These are phyloP conservation scores for Mallotus japonicus DNA, from an alignment of 441 rosid species.

Conservation along the genomic window DNA sequence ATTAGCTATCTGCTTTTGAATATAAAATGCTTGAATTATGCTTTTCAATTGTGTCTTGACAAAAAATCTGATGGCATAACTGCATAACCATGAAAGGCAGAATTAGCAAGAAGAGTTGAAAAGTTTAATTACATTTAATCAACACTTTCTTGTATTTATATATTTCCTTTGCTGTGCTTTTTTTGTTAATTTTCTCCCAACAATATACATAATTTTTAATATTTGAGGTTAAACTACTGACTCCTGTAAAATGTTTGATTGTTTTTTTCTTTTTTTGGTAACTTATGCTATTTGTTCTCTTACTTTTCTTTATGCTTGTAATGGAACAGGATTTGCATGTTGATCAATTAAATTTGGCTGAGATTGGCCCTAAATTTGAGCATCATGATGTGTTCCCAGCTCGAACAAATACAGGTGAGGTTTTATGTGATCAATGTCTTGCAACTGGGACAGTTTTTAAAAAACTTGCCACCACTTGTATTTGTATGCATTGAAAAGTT, in stretches of 20 bases:
- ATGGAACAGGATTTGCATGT: conserved; percentile 62
- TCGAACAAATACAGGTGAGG: conserved; percentile 86
- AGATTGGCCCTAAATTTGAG: conserved; percentile 91
- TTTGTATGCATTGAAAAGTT: neutral
- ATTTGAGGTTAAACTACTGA: neutral
- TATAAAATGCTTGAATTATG: conserved; percentile 2
- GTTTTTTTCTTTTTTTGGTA: conserved; percentile 3
- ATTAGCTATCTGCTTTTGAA: neutral
- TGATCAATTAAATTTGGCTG: conserved; percentile 71
- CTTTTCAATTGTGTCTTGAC: too few species aligned
- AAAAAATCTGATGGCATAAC: neutral
- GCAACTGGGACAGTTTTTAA: neutral
- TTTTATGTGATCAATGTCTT: conserved; percentile 17
- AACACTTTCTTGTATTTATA: neutral
- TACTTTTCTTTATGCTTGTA: conserved; percentile 17
- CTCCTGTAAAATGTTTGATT: neutral
- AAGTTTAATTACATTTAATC: neutral
- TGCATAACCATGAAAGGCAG: neutral
- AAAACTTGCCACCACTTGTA: neutral
- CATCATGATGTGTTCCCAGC: conserved; percentile 87
- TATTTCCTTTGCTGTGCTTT: neutral
- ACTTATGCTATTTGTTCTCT: neutral
- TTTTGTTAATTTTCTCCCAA: neutral
- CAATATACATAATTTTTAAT: neutral
- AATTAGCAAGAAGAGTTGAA: neutral